Base-by-base conservation (phyloP, 1,284 basidiomycete species). In the Boletellus dicymbophilus region DNA sequence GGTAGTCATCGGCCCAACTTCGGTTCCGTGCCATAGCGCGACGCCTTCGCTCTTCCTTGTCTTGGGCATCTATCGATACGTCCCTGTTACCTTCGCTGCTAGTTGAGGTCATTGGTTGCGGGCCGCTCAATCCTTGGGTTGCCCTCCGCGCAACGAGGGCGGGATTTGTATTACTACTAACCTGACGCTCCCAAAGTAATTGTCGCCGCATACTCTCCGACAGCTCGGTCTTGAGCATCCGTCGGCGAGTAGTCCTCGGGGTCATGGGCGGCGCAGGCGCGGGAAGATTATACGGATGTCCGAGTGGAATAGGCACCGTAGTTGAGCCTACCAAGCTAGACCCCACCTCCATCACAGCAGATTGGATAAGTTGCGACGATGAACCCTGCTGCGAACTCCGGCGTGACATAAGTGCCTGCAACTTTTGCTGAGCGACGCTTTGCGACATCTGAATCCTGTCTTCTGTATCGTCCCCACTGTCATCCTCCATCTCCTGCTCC, bases 201-300 rank as follows among this genome's bases (percentile, higher is more conserved):
- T 95, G 91, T 43, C 88, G 75, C 20, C 93, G 76, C 52, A 96
- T 70, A 54, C 85, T 89, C 71, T 95, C 93, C 40, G 89, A 89
- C 63, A 96, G 75, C 70, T 96, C 93, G 21, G 85, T 87, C 50
- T 84, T 77, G 44, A 95, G 76, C 90, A 95, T 95, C 60, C 84
- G 80, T 42, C 89, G 77, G 6, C 93, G 79, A 16, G 90, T 94
- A 31, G 93, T 93, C 26, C 88, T 81, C 1, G 93, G 93, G 2
- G 92, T 90, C 58, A 88, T 87, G 0, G 92, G 88, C 25, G 80
- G 73, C 0, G 83, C 78, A 18, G 85, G 78, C 2, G 75, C 72
- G 0, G 88, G 88, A 23, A 91, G 76, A 58, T 87, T 88, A 68
- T 89, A 90, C 5, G 87, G 87, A 61, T 87, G 85, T 6, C 74